Evolutionary conservation across 1,139 yeast genomes (phyloP).

Genomic region (Geotrichum australiense): DNA sequence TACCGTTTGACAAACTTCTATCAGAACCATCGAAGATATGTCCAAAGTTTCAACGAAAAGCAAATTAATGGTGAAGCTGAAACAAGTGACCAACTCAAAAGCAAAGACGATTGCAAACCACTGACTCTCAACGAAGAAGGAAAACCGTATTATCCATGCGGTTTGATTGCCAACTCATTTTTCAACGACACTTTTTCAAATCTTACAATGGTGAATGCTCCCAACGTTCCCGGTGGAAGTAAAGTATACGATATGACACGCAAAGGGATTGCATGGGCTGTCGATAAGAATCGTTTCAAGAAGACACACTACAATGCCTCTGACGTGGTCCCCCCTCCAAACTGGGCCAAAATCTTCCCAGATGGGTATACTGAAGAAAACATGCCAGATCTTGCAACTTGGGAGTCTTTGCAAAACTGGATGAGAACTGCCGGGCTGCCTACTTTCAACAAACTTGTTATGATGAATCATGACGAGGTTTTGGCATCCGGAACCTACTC

Average conservation of each 20-base stretch:
- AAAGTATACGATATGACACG: conserved; percentile 55
- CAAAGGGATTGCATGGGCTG: conserved; percentile 78
- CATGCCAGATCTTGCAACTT: conserved; percentile 68
- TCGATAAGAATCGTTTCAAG: conserved; percentile 71
- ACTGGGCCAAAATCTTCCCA: conserved; percentile 82
- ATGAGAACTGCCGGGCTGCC: conserved; percentile 93
- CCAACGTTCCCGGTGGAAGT: conserved; percentile 21
- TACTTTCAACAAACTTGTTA: conserved; percentile 71
- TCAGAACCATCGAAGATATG: conserved; percentile 92
- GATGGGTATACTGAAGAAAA: conserved; percentile 80
- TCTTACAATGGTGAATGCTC: conserved; percentile 43
- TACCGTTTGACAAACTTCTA: conserved; percentile 78
- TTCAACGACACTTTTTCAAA: conserved; percentile 77
- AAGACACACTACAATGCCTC: conserved; percentile 63
- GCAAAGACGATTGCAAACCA: conserved; percentile 88
- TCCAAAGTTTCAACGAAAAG: conserved; percentile 81
- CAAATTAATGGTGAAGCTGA: conserved; percentile 77
- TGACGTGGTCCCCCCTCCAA: conserved; percentile 91
- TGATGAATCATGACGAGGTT: conserved; percentile 64
- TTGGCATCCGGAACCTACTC: conserved; percentile 64
- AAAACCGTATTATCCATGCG: conserved; percentile 77
- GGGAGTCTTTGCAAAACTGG: conserved; percentile 94
- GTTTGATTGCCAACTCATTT: conserved; percentile 85
- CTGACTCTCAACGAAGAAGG: conserved; percentile 50
- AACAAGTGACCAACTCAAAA: conserved; percentile 47